These are phyloP conservation scores for Chaetoceros tenuissimus DNA, from an alignment of 108 stramenopile genomes.

Conservation along the genomic window DNA sequence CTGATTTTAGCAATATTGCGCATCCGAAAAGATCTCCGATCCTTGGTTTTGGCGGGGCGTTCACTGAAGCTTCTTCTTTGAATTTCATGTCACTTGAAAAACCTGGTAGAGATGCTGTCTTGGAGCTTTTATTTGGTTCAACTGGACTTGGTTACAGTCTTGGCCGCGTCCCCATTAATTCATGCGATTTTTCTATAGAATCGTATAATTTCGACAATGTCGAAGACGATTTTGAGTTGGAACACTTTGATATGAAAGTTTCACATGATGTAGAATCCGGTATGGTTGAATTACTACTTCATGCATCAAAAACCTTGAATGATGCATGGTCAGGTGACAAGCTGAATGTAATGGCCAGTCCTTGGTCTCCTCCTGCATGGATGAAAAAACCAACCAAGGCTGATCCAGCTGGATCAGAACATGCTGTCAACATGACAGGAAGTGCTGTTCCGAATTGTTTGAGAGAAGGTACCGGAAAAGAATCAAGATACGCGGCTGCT, in stretches of 20 bases:
- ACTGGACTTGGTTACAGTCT: conserved; percentile 75
- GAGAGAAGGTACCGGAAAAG: conserved; percentile 53
- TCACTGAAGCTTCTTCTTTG: conserved; percentile 88
- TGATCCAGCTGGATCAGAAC: conserved; percentile 19
- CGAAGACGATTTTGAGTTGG: conserved; percentile 80
- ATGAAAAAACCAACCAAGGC: conserved; percentile 78
- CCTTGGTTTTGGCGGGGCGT: conserved; percentile 93
- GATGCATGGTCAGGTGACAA: conserved; percentile 31
- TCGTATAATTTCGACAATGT: conserved; percentile 84
- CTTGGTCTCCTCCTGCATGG: conserved; percentile 94
- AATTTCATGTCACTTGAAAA: conserved; percentile 73
- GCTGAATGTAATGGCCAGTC: conserved; percentile 58
- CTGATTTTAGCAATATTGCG: conserved; percentile 28
- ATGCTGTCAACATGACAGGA: conserved; percentile 52
- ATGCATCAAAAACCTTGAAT: conserved; percentile 26
- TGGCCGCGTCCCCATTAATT: conserved; percentile 90
- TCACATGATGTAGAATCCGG: conserved; percentile 66
- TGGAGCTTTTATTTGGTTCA: conserved; percentile 87
- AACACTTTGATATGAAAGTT: conserved; percentile 67
- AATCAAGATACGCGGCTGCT: conserved; percentile 62
- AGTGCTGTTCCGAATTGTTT: conserved; percentile 71
- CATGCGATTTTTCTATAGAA: conserved; percentile 90
- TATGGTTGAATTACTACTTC: conserved; percentile 77
- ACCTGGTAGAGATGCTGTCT: conserved; percentile 52
- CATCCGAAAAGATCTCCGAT: conserved; percentile 59